A percentile compares a stretch with the other conserved stretches of the same genome.
phyloP scores from a whole-genome alignment of 768 basidiomycete species.

The Phylloporus rhodoxanthus region DNA sequence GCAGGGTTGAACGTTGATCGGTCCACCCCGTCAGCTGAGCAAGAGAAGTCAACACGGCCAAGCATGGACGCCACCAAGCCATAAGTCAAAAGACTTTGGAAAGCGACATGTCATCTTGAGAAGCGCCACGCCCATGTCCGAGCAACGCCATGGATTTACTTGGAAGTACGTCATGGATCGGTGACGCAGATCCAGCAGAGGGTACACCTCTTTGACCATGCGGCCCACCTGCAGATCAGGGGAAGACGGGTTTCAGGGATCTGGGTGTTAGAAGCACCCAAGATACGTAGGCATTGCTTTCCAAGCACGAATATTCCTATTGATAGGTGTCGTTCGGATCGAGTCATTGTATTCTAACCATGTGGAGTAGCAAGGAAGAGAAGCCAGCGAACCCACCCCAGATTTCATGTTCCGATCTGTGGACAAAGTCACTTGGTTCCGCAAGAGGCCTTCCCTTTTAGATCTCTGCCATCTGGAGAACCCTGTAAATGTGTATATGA shows the following conservation, averaged over 20 bases:
- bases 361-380: background rate
- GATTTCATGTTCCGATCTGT: background rate
- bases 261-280: background rate
- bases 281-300: background rate
- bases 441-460: background rate
- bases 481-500: background rate
- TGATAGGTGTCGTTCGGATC: background rate
- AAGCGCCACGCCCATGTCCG: background rate
- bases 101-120: background rate
- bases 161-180: background rate
- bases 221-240: background rate
- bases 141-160: background rate
- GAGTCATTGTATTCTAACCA: background rate
- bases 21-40: background rate
- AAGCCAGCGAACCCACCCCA: background rate
- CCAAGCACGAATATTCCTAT: background rate
- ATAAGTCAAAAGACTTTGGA: background rate
- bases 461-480: background rate
- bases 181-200: background rate
- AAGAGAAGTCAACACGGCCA: background rate
- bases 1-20: background rate
- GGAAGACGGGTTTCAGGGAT: background rate
- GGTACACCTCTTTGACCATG: background rate
- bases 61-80: background rate
- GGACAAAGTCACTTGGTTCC: background rate